Percentiles rank a stretch among this genome's conserved stretches.
Conservation (phyloP, 2,329 filamentous ascomycete species). For the Metarhizium anisopliae region DNA sequence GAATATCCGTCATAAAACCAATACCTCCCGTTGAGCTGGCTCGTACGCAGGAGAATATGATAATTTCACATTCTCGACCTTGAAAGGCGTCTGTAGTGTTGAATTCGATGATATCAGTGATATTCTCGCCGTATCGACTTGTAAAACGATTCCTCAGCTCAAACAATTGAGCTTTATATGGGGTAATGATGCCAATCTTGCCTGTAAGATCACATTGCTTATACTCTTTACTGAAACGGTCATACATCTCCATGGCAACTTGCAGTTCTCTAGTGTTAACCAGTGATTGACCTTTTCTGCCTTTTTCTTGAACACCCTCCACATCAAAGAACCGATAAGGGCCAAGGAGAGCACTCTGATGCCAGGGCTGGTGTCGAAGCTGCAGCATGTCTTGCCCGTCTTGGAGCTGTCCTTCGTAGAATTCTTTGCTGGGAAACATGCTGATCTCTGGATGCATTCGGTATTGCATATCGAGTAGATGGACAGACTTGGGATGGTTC, state of each 20-base stretch:
- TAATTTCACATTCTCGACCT: constrained; percentile 91
- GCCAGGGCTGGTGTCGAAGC: constrained; percentile 76
- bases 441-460: constrained; percentile 99
- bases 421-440: constrained; percentile 77
- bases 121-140: constrained; percentile 60
- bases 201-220: constrained; percentile 58
- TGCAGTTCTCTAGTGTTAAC: constrained; percentile 83
- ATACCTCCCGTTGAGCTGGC: constrained; percentile 89
- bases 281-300: constrained; percentile 78
- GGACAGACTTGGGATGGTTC: constrained; percentile 79
- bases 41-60: constrained; percentile 97
- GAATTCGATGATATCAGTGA: constrained; percentile 81
- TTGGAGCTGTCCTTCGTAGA: constrained; percentile 81
- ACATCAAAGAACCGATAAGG: constrained; percentile 98
- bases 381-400: constrained; percentile 78
- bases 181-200: constrained; percentile 95
- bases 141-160: constrained; percentile 71
- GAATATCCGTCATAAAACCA: constrained; percentile 95
- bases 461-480: constrained; percentile 95
- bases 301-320: constrained; percentile 72
- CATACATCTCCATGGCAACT: constrained; percentile 77
- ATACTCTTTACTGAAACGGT: constrained; percentile 68
- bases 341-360: constrained; percentile 68
- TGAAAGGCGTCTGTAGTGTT: constrained; percentile 99
- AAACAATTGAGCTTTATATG: constrained; percentile 87